These are phyloP conservation scores for Hippophae gyantsensis DNA, from an alignment of 306 rosid genomes.

Conservation along the genomic window DNA sequence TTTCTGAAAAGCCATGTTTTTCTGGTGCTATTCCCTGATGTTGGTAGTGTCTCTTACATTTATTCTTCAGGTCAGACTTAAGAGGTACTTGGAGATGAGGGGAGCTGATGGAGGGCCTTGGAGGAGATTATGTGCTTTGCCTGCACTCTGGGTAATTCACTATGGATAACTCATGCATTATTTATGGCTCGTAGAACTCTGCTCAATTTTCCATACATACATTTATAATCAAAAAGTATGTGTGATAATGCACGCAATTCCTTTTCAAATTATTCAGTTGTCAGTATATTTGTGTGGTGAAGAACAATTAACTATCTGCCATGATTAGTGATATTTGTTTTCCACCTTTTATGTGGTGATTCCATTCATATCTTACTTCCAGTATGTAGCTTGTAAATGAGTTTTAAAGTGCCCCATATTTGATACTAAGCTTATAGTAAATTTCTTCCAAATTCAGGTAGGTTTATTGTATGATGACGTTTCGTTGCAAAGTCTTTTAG, in stretches of 20 bases:
- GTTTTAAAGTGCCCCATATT: no score
- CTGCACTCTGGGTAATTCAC: slow-evolving; percentile 85
- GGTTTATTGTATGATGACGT: slow-evolving; percentile 79
- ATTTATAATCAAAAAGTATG: neutral
- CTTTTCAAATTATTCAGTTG: neutral
- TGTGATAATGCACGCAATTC: neutral
- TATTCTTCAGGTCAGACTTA: slow-evolving; percentile 76
- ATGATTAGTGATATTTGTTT: neutral
- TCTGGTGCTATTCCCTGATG: slow-evolving; percentile 18
- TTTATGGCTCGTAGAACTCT: slow-evolving; percentile 8
- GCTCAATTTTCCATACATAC: neutral
- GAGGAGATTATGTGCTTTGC: slow-evolving; percentile 98
- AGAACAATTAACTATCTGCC: neutral
- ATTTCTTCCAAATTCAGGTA: slow-evolving; percentile 53
- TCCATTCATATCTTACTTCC: neutral
- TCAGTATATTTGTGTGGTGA: no score
- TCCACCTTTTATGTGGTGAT: neutral
- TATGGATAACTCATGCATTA: slow-evolving; percentile 11
- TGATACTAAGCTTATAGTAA: slow-evolving; percentile 5
- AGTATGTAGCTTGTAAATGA: neutral
- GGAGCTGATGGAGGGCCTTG: slow-evolving; percentile 99
- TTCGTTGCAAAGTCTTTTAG: slow-evolving; percentile 68
- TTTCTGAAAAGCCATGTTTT: slow-evolving; percentile 13
- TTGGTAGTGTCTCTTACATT: slow-evolving; percentile 5
- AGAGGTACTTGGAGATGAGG: slow-evolving; percentile 99